Percentiles rank a stretch among this genome's conserved stretches.
These are phyloP conservation scores for Phytophthora fragariaefolia DNA, from an alignment of 352 stramenopile species.

Conservation along the genomic window DNA sequence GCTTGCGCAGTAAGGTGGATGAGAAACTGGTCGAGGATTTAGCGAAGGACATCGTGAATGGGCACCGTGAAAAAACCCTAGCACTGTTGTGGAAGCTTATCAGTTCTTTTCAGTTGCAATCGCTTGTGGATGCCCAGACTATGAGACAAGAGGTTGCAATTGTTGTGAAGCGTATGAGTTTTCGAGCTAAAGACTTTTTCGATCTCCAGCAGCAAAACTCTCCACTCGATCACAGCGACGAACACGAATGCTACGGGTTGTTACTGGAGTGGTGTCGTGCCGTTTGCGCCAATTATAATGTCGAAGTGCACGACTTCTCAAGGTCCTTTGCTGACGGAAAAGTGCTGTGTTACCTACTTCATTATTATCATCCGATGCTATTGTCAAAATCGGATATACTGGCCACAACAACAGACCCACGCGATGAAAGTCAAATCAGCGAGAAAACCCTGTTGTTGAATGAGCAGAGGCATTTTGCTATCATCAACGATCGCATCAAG, in stretches of 20 bases:
- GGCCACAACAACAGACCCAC: conserved; percentile 48
- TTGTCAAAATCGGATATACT: conserved; percentile 73
- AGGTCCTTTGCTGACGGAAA: conserved; percentile 94
- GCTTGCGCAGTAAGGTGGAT: conserved; percentile 57
- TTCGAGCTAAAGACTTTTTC: conserved; percentile 68
- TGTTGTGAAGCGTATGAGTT: conserved; percentile 76
- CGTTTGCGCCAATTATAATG: conserved; percentile 92
- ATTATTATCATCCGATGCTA: conserved; percentile 96
- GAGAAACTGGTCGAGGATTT: conserved; percentile 65
- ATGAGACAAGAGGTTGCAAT: conserved; percentile 84
- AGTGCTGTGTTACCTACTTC: conserved; percentile 93
- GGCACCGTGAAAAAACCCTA: conserved; percentile 95
- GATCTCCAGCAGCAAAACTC: conserved; percentile 44
- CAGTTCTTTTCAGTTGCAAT: conserved; percentile 89
- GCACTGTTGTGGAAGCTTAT: conserved; percentile 95
- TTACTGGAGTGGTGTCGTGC: conserved; percentile 93
- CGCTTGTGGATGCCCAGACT: conserved; percentile 78
- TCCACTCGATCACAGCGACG: conserved; percentile 43
- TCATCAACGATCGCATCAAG: conserved; percentile 90
- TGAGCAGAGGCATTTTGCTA: conserved; percentile 86
- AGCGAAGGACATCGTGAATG: conserved; percentile 96
- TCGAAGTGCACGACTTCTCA: conserved; percentile 91
- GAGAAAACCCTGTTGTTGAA: conserved; percentile 54
- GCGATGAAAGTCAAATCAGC: conserved; percentile 22
- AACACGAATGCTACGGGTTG: conserved; percentile 70